Base-by-base conservation (phyloP, 495 filamentous ascomycete species). In the Tuber borchii region DNA sequence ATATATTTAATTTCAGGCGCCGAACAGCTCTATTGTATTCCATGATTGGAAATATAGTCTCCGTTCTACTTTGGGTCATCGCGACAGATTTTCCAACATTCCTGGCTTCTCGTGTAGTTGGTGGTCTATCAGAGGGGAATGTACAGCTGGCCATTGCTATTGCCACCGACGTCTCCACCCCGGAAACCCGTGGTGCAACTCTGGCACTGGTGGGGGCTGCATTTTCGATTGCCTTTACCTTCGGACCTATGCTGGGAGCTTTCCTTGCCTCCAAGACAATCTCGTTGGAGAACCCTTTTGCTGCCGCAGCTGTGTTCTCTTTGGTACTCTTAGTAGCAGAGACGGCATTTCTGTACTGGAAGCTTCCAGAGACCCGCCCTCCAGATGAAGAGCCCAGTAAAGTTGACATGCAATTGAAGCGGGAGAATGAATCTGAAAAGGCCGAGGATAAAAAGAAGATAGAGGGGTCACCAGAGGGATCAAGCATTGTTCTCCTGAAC, bases 141-240 rank as follows among this genome's bases (percentile, higher is more conserved):
- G 93, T 99, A 0, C 95, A 99, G 85, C 86, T 99, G 3, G 96
- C 96, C 31, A 94, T 93, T 73, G 96, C 96, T 61, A 99, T 99
- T 81, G 95, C 96, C 17, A 96, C 95, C 12, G 95, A 99, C 84
- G 92, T 99, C 75, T 95, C 92, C 74, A 93, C 95, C 80, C 90
- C 92, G 72, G 87, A 88, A 69, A 91, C 89, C 74, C 88, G 95
- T 39, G 93, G 93, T 2, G 90, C 92, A 22, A 97, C 96, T 43
- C 97, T 99, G 91, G 95, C 95, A 20, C 87, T 98, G 61, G 93
- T 99, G 20, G 95, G 95, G 46, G 95, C 90, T 51, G 98, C 96
- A 85, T 99, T 99, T 86, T 94, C 91, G 71, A 92, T 99, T 79
- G 94, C 95, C 19, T 99, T 99, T 83, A 98, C 96, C 1, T 96